Evolutionary conservation across 495 filamentous ascomycete genomes (phyloP), one percentile per base, ranked within the genome.

Genomic region (Poronia punctata): DNA sequence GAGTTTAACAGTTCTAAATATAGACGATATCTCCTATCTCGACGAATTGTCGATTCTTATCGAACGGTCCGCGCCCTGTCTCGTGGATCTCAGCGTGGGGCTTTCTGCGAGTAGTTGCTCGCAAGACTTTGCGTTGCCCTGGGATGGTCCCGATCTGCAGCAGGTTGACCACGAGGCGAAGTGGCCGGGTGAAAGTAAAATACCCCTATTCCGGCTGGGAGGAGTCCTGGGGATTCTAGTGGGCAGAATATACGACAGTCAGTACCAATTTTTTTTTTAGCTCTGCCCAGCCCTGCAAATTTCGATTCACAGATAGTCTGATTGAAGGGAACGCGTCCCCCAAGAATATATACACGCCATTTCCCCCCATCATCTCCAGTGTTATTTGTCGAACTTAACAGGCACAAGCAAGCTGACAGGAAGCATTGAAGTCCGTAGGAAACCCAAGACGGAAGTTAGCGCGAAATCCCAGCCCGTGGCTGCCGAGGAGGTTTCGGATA

Each of bases 41-140:
- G 86, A 95, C 51, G 90, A 97, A 62, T 82, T 95, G 72, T 84
- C 81, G 24, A 68, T 84, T 33, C 72, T 95, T 2, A 81, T 97
- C 43, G 81, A 80, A 35, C 74, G 80, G 12, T 93, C 86, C 14
- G 74, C 74, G 43, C 66, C 71, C 45, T 65, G 67, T 12, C 65
- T 97, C 14, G 70, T 72, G 23, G 88, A 95, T 62, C 65, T 97
- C 22, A 74, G 86, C 23, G 75, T 95, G 4, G 86, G 89, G 4
- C 80, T 96, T 37, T 78, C 86, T 10, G 50, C 62, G 5, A 79
- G 79, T 42, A 79, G 77, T 3, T 57, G 66, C 16, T 48, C 61
- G 35, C 34, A 45, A 7, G 63, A 75, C 14, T 88, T 85, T 71
- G 65, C 76, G 3, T 70, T 78, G 31, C 54, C 75, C 3, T 78